Evolutionary conservation across 129 eudicot genomes (phyloP).

Genomic region (Calendula officinalis): DNA sequence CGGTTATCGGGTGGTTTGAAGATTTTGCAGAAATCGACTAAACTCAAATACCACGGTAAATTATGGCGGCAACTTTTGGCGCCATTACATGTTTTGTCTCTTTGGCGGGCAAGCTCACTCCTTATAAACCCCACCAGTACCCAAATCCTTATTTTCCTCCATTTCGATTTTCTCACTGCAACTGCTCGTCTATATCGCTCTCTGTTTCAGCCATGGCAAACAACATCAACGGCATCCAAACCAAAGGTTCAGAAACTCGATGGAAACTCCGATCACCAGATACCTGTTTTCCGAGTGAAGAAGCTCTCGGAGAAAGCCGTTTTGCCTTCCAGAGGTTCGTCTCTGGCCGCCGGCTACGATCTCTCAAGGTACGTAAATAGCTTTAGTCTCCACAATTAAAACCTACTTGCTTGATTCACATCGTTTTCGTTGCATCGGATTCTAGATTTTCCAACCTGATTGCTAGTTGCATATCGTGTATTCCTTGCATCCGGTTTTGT

Average conservation of each 20-base stretch:
- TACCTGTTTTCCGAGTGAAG: conserved; percentile 46
- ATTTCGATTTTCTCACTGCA: background rate
- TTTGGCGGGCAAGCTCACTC: conserved; percentile 7
- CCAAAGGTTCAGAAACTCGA: conserved; percentile 47
- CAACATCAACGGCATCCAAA: conserved; percentile 20
- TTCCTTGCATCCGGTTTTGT: too few relatives aligned
- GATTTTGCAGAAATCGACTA: background rate
- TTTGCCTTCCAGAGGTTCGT: conserved; percentile 63
- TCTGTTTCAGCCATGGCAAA: conserved; percentile 33
- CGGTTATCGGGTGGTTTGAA: too few relatives aligned
- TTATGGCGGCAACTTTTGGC: conserved; percentile 81
- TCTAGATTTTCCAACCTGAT: too few relatives aligned
- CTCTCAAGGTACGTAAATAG: conserved; percentile 52
- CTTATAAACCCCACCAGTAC: conserved; percentile 17
- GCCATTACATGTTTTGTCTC: conserved; percentile 33
- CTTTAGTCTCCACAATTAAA: too few relatives aligned
- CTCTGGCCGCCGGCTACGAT: conserved; percentile 85
- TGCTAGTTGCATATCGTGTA: too few relatives aligned
- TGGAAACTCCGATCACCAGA: conserved; percentile 20
- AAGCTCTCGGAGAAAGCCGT: conserved; percentile 73
- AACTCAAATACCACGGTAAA: background rate
- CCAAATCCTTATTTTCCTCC: background rate
- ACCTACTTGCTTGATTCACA: too few relatives aligned
- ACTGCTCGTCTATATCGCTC: background rate
- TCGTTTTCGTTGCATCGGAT: too few relatives aligned